Conservation (phyloP, 192 early-diverging fungal species). For the Cetraspora pellucida region DNA sequence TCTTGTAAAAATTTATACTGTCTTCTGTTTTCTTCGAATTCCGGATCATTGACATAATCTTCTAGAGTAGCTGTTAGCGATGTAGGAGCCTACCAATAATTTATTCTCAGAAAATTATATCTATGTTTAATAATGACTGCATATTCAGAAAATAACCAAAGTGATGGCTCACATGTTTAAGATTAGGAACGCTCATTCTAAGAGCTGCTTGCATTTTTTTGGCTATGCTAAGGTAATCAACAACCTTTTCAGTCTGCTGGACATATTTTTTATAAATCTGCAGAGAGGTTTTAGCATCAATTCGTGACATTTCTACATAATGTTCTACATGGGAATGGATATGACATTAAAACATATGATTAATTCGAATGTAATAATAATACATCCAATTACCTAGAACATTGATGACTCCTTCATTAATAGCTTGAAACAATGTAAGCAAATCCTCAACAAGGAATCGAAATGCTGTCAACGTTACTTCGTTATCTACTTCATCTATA, state of each 20-base stretch:
- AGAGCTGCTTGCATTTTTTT: constrained; percentile 58
- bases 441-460: constrained; percentile 73
- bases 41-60: constrained; percentile 67
- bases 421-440: constrained; percentile 68
- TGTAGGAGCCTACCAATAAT: constrained; percentile 57
- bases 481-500: constrained; percentile 70
- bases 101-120: background rate
- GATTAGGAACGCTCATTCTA: constrained; percentile 66
- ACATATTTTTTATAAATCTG: constrained; percentile 80
- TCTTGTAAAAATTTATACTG: constrained; percentile 45
- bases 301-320: constrained; percentile 74
- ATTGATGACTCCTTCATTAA: constrained; percentile 80
- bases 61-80: constrained; percentile 67
- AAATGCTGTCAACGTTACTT: constrained; percentile 72
- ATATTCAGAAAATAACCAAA: background rate
- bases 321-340: constrained; percentile 45
- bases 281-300: constrained; percentile 64
- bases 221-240: constrained; percentile 73
- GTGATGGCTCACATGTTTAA: constrained; percentile 66
- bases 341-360: too few species aligned
- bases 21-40: constrained; percentile 66
- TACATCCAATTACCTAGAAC: constrained; percentile 50
- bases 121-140: background rate
- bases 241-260: constrained; percentile 65
- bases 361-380: background rate